phyloP scores from a whole-genome alignment of 1,139 yeast genomes.

The Tardiomyces blankii region DNA sequence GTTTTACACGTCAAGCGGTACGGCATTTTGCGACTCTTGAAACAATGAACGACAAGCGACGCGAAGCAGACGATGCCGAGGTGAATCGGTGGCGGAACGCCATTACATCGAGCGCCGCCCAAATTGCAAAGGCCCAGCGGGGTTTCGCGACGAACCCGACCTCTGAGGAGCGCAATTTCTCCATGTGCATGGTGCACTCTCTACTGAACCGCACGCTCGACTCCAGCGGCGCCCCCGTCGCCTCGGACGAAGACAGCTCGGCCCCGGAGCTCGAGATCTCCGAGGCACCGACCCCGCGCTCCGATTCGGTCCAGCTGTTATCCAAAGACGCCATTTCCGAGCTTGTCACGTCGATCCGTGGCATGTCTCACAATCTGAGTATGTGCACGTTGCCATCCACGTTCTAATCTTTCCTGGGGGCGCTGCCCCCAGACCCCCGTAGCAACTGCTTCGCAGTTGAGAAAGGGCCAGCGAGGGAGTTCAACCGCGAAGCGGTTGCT shows the following conservation, averaged over 20 bases:
- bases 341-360: slow-evolving; percentile 32
- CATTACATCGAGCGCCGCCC: background rate
- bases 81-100: slow-evolving; percentile 1
- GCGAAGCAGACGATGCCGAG: background rate
- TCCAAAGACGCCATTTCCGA: slow-evolving; percentile 29
- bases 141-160: background rate
- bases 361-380: slow-evolving; percentile 28
- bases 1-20: too few relatives aligned
- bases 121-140: background rate
- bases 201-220: background rate
- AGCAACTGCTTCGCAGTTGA: too few relatives aligned
- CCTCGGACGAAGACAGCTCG: background rate
- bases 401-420: too few relatives aligned
- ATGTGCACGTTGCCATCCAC: too few relatives aligned
- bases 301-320: slow-evolving; percentile 2
- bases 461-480: too few relatives aligned
- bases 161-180: background rate
- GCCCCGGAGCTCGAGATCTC: background rate
- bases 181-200: background rate
- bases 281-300: background rate
- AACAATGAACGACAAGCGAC: too few relatives aligned
- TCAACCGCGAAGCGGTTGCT: too few relatives aligned
- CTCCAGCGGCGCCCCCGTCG: background rate
- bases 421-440: too few relatives aligned
- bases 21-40: too few relatives aligned